Percentiles rank a stretch among this genome's conserved stretches.
These are phyloP conservation scores for Macadamia integrifolia DNA, from an alignment of 164 flowering plant genomes.

Conservation along the genomic window DNA sequence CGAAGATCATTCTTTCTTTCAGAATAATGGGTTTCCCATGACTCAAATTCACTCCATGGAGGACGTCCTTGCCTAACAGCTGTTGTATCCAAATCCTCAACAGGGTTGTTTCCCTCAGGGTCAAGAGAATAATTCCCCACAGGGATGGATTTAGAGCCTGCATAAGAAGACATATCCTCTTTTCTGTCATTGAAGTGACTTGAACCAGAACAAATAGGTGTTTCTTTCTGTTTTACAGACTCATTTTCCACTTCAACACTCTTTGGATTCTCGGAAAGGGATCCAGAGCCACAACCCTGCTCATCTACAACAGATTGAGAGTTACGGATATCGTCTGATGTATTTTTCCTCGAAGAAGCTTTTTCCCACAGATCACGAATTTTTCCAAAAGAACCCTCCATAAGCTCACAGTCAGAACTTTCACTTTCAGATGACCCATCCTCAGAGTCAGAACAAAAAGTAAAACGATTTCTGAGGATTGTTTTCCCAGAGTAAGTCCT, in stretches of 20 bases:
- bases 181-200: constrained; percentile 17
- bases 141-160: too few species aligned
- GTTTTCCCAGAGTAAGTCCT: constrained; percentile 24
- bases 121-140: too few species aligned
- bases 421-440: constrained; percentile 38
- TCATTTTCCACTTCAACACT: constrained; percentile 18
- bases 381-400: constrained; percentile 49
- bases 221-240: constrained; percentile 12
- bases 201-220: constrained; percentile 21
- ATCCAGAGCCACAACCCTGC: constrained; percentile 28
- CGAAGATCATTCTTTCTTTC: background rate
- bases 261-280: constrained; percentile 16
- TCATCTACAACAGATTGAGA: constrained; percentile 23
- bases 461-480: constrained; percentile 34
- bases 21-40: background rate
- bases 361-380: constrained; percentile 72
- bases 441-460: constrained; percentile 31
- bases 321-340: constrained; percentile 7
- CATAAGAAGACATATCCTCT: constrained; percentile 8
- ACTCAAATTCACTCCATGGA: background rate
- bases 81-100: constrained; percentile 3
- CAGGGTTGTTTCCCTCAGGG: background rate
- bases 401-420: constrained; percentile 66
- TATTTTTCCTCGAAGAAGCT: constrained; percentile 45
- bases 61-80: constrained; percentile 1